A percentile compares a stretch with the other conserved stretches of the same genome.
Evolutionary conservation across 1,284 basidiomycete genomes (phyloP).

Genomic region (Rugosomyces carneus): DNA sequence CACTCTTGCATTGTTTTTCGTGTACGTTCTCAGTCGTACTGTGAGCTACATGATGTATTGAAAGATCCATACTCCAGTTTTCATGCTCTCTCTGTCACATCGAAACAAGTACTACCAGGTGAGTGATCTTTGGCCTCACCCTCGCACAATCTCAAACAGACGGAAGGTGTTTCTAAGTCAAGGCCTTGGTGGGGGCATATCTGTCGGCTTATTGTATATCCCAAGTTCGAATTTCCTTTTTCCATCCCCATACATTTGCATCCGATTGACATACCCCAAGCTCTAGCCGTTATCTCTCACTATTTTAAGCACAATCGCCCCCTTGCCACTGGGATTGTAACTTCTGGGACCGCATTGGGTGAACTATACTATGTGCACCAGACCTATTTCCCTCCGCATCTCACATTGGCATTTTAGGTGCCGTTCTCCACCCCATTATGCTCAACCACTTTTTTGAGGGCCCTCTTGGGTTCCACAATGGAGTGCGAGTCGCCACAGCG

Average conservation of each 20-base stretch:
- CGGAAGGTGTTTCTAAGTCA: slow-evolving; percentile 9
- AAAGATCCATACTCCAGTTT: slow-evolving; percentile 20
- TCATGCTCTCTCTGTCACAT: slow-evolving; percentile 35
- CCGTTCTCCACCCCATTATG: slow-evolving; percentile 43
- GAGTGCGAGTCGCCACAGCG: slow-evolving; percentile 36
- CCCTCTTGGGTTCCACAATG: slow-evolving; percentile 34
- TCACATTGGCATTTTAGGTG: slow-evolving; percentile 20
- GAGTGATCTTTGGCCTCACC: not conserved
- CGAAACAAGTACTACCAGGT: slow-evolving; percentile 36
- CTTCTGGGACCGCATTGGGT: slow-evolving; percentile 15
- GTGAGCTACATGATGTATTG: slow-evolving; percentile 5
- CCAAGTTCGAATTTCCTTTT: slow-evolving; percentile 2
- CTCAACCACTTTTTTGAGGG: slow-evolving; percentile 38
- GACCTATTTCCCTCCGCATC: not conserved
- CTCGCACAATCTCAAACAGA: not conserved
- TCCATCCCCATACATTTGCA: not conserved
- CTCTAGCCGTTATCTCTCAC: slow-evolving; percentile 14
- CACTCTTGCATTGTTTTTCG: slow-evolving; percentile 28
- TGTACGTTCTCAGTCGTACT: slow-evolving; percentile 15
- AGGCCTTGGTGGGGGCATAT: slow-evolving; percentile 8
- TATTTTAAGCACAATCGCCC: slow-evolving; percentile 15
- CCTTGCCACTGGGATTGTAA: slow-evolving; percentile 16
- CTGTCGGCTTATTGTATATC: slow-evolving; percentile 10
- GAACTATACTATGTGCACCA: not conserved
- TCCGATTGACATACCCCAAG: not conserved